Conservation (phyloP, 169 alveolate genomes). For the Plasmodium reichenowi region DNA sequence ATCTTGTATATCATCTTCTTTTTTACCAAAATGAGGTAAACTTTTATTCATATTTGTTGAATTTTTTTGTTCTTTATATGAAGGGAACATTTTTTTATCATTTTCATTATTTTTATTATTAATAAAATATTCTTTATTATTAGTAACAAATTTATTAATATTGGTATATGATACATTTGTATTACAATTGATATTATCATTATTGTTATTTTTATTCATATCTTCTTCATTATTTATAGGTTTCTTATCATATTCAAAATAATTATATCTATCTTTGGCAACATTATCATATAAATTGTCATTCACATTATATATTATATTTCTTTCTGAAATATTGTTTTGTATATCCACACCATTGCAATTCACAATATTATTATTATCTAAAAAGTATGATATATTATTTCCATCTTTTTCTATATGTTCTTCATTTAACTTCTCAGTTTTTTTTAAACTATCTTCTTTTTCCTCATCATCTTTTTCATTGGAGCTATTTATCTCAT, state of each 20-base stretch:
- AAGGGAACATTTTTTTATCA: neutral
- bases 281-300: slow-evolving; percentile 2
- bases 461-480: too few species aligned
- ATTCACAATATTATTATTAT: neutral
- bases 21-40: slow-evolving; percentile 14
- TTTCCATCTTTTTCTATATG: too few species aligned
- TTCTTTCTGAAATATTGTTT: neutral
- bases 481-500: too few species aligned
- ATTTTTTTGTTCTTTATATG: neutral
- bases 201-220: neutral
- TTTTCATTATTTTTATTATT: neutral
- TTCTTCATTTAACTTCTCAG: too few species aligned
- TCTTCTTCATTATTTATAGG: neutral
- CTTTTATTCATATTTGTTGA: neutral
- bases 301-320: neutral
- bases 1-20: neutral
- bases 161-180: neutral
- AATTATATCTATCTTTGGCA: neutral
- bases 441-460: too few species aligned
- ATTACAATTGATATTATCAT: neutral
- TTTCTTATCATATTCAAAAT: neutral
- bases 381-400: too few species aligned
- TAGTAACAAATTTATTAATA: neutral
- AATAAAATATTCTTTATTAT: neutral
- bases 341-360: neutral